Percentiles rank a stretch among this genome's conserved stretches.
Evolutionary conservation across 2,329 filamentous ascomycete species (phyloP).

Genomic region (Aureobasidium sp.): DNA sequence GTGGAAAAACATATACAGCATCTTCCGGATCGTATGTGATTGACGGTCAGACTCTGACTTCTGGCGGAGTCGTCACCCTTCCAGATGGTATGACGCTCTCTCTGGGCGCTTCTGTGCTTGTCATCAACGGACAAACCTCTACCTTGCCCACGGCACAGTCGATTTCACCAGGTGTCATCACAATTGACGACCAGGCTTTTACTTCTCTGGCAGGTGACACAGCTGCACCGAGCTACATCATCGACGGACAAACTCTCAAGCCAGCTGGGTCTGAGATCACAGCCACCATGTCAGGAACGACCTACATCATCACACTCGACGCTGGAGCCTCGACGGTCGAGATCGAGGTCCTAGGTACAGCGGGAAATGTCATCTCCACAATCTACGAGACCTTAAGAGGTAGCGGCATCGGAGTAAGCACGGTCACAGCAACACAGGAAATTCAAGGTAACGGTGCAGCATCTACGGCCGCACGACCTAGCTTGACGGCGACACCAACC

Average conservation of each 20-base stretch:
- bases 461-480: not conserved
- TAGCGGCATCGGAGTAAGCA: not conserved
- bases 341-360: slow-evolving; percentile 28
- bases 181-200: slow-evolving; percentile 26
- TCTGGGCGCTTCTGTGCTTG: slow-evolving; percentile 32
- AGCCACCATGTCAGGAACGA: slow-evolving; percentile 24
- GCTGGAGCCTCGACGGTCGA: slow-evolving; percentile 32
- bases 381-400: slow-evolving; percentile 26
- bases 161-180: slow-evolving; percentile 27
- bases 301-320: slow-evolving; percentile 28
- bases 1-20: slow-evolving; percentile 21
- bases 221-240: slow-evolving; percentile 29
- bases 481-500: not conserved
- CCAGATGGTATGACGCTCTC: slow-evolving; percentile 23
- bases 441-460: not conserved
- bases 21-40: slow-evolving; percentile 14
- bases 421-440: not conserved
- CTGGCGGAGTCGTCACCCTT: slow-evolving; percentile 14
- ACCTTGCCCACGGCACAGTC: slow-evolving; percentile 16
- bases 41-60: slow-evolving; percentile 14
- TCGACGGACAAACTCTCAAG: slow-evolving; percentile 34
- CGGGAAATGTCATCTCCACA: slow-evolving; percentile 27
- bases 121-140: slow-evolving; percentile 30
- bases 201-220: slow-evolving; percentile 24
- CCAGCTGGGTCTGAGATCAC: slow-evolving; percentile 28